A percentile compares a stretch with the other conserved stretches of the same genome.
Conservation (phyloP, 306 rosid genomes). For the Vachellia collinsii region DNA sequence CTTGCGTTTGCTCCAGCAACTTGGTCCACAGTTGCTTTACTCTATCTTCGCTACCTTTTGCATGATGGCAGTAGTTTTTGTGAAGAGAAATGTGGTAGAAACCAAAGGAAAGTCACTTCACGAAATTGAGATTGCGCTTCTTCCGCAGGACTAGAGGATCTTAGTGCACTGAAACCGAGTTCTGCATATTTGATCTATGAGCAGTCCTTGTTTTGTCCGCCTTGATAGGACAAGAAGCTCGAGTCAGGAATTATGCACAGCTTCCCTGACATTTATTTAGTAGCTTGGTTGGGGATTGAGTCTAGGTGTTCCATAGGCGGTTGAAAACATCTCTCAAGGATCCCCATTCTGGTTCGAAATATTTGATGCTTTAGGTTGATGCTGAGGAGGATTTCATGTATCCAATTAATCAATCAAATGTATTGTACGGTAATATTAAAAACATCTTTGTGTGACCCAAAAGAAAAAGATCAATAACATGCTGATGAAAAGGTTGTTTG, state of each 20-base stretch:
- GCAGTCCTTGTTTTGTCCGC: constrained; percentile 11
- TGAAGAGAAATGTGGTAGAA: constrained; percentile 86
- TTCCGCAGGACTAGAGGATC: constrained; percentile 70
- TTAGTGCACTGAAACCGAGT: constrained; percentile 13
- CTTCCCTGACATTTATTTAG: constrained; percentile 8
- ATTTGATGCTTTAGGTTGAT: constrained; percentile 24
- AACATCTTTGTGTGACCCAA: not conserved
- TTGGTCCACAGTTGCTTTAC: constrained; percentile 80
- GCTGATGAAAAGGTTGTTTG: not conserved
- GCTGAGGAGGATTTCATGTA: constrained; percentile 14
- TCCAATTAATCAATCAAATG: not conserved
- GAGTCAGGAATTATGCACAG: constrained; percentile 31
- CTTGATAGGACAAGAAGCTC: constrained; percentile 30
- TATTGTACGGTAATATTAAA: not conserved
- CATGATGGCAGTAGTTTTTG: constrained; percentile 77
- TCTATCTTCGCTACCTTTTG: constrained; percentile 77
- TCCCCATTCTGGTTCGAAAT: constrained; percentile 8
- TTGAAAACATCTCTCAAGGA: constrained; percentile 14
- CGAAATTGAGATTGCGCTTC: constrained; percentile 97
- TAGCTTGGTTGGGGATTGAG: constrained; percentile 24
- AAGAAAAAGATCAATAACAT: not conserved
- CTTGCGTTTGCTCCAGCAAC: constrained; percentile 78
- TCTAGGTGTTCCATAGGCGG: constrained; percentile 10
- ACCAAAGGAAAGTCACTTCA: constrained; percentile 98
- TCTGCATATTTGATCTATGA: constrained; percentile 29